phyloP scores from a whole-genome alignment of 805 yeast genomes.

The Ogataea neopini region DNA sequence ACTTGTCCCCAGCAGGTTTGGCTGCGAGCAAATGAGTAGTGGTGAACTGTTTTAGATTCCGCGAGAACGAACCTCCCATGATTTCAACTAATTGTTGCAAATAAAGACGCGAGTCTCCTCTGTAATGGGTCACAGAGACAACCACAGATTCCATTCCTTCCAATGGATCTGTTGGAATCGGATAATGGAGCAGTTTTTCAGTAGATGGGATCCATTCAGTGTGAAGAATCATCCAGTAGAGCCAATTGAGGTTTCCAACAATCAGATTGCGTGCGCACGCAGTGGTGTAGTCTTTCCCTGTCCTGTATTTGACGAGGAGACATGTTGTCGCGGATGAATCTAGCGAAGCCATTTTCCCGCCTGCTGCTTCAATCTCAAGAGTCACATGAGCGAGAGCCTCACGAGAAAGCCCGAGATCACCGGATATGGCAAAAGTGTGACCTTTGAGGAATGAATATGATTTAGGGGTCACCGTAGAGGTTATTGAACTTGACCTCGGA shows the following conservation, averaged over 20 bases:
- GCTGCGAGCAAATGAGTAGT: constrained; percentile 78
- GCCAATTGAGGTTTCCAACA: constrained; percentile 75
- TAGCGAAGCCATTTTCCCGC: constrained; percentile 49
- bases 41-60: constrained; percentile 53
- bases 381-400: constrained; percentile 41
- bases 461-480: neutral
- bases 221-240: constrained; percentile 63
- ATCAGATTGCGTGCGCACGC: constrained; percentile 44
- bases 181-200: constrained; percentile 62
- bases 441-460: constrained; percentile 38
- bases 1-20: constrained; percentile 69
- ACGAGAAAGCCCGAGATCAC: constrained; percentile 57
- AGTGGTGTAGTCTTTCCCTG: constrained; percentile 52
- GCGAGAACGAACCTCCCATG: constrained; percentile 77
- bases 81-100: constrained; percentile 61
- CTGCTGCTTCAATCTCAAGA: constrained; percentile 48
- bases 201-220: constrained; percentile 57
- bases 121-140: constrained; percentile 74
- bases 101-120: constrained; percentile 81
- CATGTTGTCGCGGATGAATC: constrained; percentile 32
- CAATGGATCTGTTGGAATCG: constrained; percentile 55
- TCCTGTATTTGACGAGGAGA: constrained; percentile 63
- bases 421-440: constrained; percentile 50
- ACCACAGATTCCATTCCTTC: constrained; percentile 53
- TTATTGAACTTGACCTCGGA: constrained; percentile 33